Conservation (phyloP, 139 green algal genomes). For the Deuterostichococcus epilithicus region DNA sequence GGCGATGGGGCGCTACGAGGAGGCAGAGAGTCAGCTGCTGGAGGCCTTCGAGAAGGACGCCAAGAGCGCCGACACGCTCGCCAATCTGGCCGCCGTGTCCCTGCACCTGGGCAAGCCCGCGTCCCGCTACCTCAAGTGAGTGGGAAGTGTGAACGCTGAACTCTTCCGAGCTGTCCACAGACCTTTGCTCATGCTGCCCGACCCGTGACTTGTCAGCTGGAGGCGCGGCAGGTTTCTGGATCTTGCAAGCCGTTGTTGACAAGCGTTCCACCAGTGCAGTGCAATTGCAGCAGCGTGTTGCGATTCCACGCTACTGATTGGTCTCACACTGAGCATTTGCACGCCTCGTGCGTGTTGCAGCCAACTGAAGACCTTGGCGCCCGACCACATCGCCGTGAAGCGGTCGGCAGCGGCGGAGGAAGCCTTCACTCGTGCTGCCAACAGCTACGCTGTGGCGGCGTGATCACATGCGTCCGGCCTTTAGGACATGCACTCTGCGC, state of each 20-base stretch:
- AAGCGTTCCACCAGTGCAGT: too few relatives aligned
- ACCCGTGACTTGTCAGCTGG: too few relatives aligned
- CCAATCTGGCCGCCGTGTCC: constrained; percentile 80
- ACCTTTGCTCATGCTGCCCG: too few relatives aligned
- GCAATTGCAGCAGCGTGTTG: not conserved
- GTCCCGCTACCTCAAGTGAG: constrained; percentile 59
- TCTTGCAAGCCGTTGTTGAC: too few relatives aligned
- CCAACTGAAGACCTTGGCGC: constrained; percentile 66
- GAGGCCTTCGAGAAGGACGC: constrained; percentile 86
- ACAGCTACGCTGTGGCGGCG: constrained; percentile 19
- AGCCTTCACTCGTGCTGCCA: constrained; percentile 60
- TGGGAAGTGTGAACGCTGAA: not conserved
- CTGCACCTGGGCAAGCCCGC: constrained; percentile 85
- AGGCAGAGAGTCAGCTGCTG: constrained; percentile 62
- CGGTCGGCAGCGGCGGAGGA: constrained; percentile 57
- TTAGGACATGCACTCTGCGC: too few relatives aligned
- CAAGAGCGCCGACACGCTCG: constrained; percentile 88
- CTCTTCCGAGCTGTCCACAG: not conserved
- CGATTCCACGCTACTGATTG: not conserved
- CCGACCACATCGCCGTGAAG: constrained; percentile 57
- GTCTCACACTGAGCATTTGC: not conserved
- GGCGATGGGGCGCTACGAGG: constrained; percentile 79
- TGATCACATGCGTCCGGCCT: not conserved
- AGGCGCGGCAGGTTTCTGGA: too few relatives aligned
- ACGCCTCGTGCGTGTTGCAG: constrained; percentile 34